phyloP scores from a whole-genome alignment of 768 basidiomycete species.

The Termitomyces sp. region DNA sequence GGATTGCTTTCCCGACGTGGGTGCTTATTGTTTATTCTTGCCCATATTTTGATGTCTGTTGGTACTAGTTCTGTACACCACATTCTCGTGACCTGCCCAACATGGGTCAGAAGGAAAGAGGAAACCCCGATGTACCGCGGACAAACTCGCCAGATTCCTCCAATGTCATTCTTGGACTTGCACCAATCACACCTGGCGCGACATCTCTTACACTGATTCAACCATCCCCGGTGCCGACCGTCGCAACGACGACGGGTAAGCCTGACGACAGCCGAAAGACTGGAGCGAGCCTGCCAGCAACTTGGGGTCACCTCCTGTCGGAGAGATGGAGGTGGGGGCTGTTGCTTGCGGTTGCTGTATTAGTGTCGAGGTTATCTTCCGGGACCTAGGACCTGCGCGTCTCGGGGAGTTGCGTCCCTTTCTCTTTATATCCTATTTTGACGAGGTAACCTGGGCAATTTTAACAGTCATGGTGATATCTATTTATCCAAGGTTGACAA shows the following conservation, averaged over 20 bases:
- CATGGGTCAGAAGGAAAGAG: slow-evolving; percentile 82
- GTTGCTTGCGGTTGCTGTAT: slow-evolving; percentile 68
- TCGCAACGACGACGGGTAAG: slow-evolving; percentile 8
- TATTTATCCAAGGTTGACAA: slow-evolving; percentile 7
- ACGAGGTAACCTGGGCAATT: not conserved
- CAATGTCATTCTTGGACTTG: not conserved
- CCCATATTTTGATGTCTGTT: slow-evolving; percentile 6
- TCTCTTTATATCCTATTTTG: not conserved
- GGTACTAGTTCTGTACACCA: slow-evolving; percentile 60
- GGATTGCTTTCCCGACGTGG: slow-evolving; percentile 85
- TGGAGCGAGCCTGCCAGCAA: slow-evolving; percentile 47
- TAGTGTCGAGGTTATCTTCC: slow-evolving; percentile 72
- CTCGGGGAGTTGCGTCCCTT: not conserved
- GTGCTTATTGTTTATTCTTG: slow-evolving; percentile 18
- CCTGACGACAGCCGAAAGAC: slow-evolving; percentile 21
- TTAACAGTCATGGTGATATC: not conserved
- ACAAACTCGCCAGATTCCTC: slow-evolving; percentile 10
- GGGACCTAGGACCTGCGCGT: slow-evolving; percentile 22
- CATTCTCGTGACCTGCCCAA: slow-evolving; percentile 76
- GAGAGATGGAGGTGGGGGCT: slow-evolving; percentile 86
- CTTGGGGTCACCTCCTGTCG: slow-evolving; percentile 64
- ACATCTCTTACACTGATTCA: slow-evolving; percentile 4
- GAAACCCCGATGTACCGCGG: slow-evolving; percentile 32
- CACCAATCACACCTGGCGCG: not conserved
- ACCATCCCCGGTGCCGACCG: not conserved